Percentiles rank a stretch among this genome's conserved stretches.
Conservation (phyloP, 2,329 filamentous ascomycete species). For the Colletotrichum sojae region DNA sequence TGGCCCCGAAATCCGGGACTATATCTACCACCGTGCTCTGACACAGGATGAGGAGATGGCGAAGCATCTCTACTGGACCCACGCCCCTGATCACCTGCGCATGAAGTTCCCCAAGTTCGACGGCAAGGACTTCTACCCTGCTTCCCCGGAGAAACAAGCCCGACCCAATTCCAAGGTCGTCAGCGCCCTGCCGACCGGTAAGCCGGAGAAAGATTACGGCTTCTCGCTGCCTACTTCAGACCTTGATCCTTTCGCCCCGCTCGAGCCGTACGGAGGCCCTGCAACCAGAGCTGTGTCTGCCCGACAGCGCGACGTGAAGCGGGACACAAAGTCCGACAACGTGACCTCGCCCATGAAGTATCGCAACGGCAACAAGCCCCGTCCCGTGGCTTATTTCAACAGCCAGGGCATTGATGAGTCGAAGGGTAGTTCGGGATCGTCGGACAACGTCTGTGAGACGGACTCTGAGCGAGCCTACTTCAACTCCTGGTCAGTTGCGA, state of each 20-base stretch:
- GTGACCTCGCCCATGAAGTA: slow-evolving; percentile 38
- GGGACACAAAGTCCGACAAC: slow-evolving; percentile 41
- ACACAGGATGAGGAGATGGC: slow-evolving; percentile 72
- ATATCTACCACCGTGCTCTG: slow-evolving; percentile 69
- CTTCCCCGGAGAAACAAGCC: slow-evolving; percentile 63
- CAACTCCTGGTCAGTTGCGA: slow-evolving; percentile 44
- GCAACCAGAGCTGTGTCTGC: slow-evolving; percentile 1
- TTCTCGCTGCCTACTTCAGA: slow-evolving; percentile 28
- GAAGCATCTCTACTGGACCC: slow-evolving; percentile 73
- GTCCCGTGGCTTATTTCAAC: slow-evolving; percentile 34
- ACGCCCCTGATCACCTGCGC: slow-evolving; percentile 64
- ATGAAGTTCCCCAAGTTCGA: slow-evolving; percentile 74
- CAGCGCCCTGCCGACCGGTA: slow-evolving; percentile 17
- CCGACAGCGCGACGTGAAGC: slow-evolving; percentile 30
- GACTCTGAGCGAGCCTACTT: slow-evolving; percentile 65
- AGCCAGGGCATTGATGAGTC: slow-evolving; percentile 34
- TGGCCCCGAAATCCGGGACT: slow-evolving; percentile 61
- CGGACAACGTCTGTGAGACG: slow-evolving; percentile 50
- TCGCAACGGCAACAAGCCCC: slow-evolving; percentile 28
- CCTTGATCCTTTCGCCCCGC: slow-evolving; percentile 33
- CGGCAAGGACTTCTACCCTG: slow-evolving; percentile 74
- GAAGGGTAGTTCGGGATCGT: slow-evolving; percentile 26
- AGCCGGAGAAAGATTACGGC: slow-evolving; percentile 30
- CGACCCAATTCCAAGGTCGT: slow-evolving; percentile 19
- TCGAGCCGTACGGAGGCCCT: slow-evolving; percentile 31